phyloP scores from a whole-genome alignment of 176 grass and related monocot species.

The Oryza australiensis region DNA sequence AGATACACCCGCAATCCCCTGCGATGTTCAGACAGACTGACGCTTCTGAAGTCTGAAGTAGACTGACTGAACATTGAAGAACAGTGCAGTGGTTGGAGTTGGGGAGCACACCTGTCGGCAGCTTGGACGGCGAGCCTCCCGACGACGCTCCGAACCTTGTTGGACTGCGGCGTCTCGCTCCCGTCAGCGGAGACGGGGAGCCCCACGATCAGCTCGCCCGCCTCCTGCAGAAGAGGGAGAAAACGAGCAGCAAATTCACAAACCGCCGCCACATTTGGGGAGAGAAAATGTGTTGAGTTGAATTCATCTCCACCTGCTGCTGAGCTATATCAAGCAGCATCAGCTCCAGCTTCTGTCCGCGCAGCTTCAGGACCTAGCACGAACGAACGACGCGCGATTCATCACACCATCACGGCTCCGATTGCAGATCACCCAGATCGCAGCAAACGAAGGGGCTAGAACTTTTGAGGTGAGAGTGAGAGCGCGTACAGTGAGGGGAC shows the following conservation, averaged over 20 bases:
- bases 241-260: background rate
- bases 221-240: conserved; percentile 26
- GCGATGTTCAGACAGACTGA: conserved; percentile 35
- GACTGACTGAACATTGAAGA: background rate
- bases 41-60: conserved; percentile 1
- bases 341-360: conserved; percentile 69
- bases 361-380: conserved; percentile 66
- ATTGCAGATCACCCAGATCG: background rate
- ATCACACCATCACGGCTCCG: background rate
- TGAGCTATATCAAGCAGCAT: conserved; percentile 67
- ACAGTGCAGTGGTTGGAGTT: too few relatives aligned
- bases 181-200: conserved; percentile 62
- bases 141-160: conserved; percentile 74
- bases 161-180: conserved; percentile 71
- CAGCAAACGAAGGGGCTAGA: background rate
- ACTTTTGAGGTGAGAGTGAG: background rate
- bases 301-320: conserved; percentile 42
- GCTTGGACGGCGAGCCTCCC: conserved; percentile 76
- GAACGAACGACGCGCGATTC: background rate
- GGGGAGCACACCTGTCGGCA: conserved; percentile 48
- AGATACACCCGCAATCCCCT: conserved; percentile 86
- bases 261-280: background rate
- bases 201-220: conserved; percentile 65
- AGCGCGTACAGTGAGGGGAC: conserved; percentile 60
- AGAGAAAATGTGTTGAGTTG: background rate